Percentiles rank a stretch among this genome's conserved stretches.
Evolutionary conservation across 768 basidiomycete genomes (phyloP).

Genomic region (Lentinula sp.): DNA sequence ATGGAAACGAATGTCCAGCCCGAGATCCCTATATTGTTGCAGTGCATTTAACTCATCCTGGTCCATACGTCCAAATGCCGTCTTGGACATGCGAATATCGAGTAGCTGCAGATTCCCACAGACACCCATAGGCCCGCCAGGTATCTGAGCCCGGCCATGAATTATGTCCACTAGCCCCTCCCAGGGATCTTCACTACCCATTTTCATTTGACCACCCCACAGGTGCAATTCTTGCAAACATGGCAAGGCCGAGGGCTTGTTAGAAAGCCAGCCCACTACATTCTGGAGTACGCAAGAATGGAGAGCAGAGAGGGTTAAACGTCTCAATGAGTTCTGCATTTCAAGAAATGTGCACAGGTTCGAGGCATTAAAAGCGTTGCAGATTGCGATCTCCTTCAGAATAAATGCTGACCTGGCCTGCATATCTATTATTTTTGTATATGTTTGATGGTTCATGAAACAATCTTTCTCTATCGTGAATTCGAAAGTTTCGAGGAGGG

Average conservation of each 20-base stretch:
- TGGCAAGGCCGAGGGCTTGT: background rate
- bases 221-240: background rate
- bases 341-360: background rate
- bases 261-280: background rate
- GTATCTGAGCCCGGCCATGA: background rate
- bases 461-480: background rate
- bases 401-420: background rate
- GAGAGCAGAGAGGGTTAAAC: background rate
- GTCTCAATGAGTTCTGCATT: background rate
- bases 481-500: background rate
- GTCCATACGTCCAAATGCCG: background rate
- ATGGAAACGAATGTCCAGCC: background rate
- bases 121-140: background rate
- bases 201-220: background rate
- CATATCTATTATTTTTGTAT: background rate
- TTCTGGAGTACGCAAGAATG: background rate
- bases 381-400: background rate
- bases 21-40: background rate
- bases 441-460: background rate
- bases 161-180: background rate
- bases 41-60: background rate
- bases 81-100: background rate
- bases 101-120: background rate
- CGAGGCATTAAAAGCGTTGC: background rate
- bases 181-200: background rate